A percentile compares a stretch with the other conserved stretches of the same genome.
Evolutionary conservation across 2,329 filamentous ascomycete genomes (phyloP).

Genomic region (Fusarium papillatum): DNA sequence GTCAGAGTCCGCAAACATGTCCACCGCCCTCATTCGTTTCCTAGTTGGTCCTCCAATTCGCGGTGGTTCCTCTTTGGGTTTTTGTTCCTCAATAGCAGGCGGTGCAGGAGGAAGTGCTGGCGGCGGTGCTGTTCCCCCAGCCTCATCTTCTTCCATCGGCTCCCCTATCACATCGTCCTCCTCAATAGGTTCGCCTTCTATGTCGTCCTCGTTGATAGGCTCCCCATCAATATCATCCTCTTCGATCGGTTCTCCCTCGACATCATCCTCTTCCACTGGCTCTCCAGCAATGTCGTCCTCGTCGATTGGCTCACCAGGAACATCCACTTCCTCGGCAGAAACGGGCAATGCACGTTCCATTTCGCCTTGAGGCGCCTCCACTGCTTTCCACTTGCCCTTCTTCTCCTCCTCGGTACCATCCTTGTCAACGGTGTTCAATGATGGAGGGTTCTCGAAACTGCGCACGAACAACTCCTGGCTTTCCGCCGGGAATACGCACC

Average conservation of each 20-base stretch:
- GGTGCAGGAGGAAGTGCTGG: slow-evolving; percentile 20
- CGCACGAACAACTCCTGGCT: slow-evolving; percentile 79
- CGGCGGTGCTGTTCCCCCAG: slow-evolving; percentile 43
- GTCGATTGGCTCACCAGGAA: slow-evolving; percentile 60
- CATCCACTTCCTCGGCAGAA: slow-evolving; percentile 58
- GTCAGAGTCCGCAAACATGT: slow-evolving; percentile 90
- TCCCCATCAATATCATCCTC: slow-evolving; percentile 64
- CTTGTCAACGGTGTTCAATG: slow-evolving; percentile 48
- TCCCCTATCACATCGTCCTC: slow-evolving; percentile 59
- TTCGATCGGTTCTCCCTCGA: slow-evolving; percentile 62
- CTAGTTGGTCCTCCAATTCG: slow-evolving; percentile 52
- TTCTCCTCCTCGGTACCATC: slow-evolving; percentile 45
- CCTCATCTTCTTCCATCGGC: slow-evolving; percentile 60
- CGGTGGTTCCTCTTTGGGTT: slow-evolving; percentile 21
- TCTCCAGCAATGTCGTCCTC: slow-evolving; percentile 57
- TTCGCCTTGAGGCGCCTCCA: slow-evolving; percentile 53
- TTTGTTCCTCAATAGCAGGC: slow-evolving; percentile 37
- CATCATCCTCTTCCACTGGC: slow-evolving; percentile 60
- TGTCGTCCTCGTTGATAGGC: slow-evolving; percentile 61
- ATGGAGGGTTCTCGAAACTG: slow-evolving; percentile 79
- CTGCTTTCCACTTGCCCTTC: slow-evolving; percentile 63
- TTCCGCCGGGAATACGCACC: slow-evolving; percentile 80
- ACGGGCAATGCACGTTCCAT: slow-evolving; percentile 37
- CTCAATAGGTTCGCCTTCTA: slow-evolving; percentile 61
- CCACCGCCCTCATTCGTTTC: slow-evolving; percentile 81